Base-by-base conservation (phyloP, 163 green algal genomes). In the Scenedesmus sp. region DNA sequence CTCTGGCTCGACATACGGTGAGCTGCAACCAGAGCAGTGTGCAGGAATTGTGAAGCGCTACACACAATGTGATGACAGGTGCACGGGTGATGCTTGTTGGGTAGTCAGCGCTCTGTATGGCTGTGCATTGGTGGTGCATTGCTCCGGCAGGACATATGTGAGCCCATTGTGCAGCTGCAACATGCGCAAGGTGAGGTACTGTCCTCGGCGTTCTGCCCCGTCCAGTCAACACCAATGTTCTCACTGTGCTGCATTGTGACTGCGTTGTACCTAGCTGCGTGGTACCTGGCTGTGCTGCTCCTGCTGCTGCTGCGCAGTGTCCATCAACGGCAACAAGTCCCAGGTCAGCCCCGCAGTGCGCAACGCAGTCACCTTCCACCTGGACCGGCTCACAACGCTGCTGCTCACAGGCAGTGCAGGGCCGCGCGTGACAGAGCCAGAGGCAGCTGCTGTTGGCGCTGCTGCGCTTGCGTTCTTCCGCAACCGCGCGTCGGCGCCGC, bases 391-490 rank as follows among this genome's bases (percentile, higher is more conserved):
- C 76, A 84, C 76, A 1, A 12, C 76, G 7, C 57, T 84, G 76
- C 46, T 84, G 34, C 76, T 77, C 52, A 76, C 94, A 88, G 92
- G 94, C 20, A 81, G 88, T 16, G 66, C 91, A 55, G 94, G 94
- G 1, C 82, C 89, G 1, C 87, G 64, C 56, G 83, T 92, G 1
- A 77, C 84, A 10, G 86, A 91, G 34, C 56, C 82, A 5, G 93
- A 96, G 64, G 93, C 82, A 56, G 81, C 67, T 18, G 94, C 94
- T 2, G 82, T 96, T 15, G 92, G 92, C 12, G 92, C 92, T 15
- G 94, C 94, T 73, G 83, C 92, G 56, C 91, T 96, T 18, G 91
- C 91, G 6, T 96, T 94, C 90, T 95, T 95, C 60, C 62, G 92
- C 6, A 95, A 95, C 86, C 89, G 94, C 5, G 93, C 93, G 0